phyloP scores from a whole-genome alignment of 768 basidiomycete genomes.

The Amanita phalloides region DNA sequence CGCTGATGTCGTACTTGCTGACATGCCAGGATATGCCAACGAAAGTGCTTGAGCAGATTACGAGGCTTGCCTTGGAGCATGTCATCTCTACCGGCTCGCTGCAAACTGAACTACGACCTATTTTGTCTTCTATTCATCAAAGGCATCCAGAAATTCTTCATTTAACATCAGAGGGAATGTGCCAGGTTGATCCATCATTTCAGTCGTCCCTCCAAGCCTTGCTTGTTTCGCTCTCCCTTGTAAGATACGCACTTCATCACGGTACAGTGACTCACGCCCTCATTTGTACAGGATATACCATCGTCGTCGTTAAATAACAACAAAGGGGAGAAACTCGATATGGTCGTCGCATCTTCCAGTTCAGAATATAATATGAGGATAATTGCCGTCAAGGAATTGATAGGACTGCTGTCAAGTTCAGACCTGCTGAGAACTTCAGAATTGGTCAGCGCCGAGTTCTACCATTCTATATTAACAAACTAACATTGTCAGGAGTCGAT shows the following conservation, averaged over 20 bases:
- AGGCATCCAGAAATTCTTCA: slow-evolving; percentile 31
- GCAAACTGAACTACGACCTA: slow-evolving; percentile 5
- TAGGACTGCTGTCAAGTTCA: slow-evolving; percentile 24
- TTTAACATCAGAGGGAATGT: neutral
- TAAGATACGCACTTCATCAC: slow-evolving; percentile 17
- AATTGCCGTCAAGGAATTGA: slow-evolving; percentile 46
- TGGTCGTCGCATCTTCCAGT: slow-evolving; percentile 46
- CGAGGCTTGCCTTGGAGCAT: slow-evolving; percentile 17
- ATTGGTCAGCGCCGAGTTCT: slow-evolving; percentile 23
- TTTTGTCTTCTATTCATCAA: slow-evolving; percentile 56
- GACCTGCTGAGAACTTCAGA: slow-evolving; percentile 24
- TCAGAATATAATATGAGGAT: slow-evolving; percentile 52
- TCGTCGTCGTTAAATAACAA: neutral
- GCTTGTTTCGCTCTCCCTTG: slow-evolving; percentile 47
- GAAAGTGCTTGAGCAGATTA: slow-evolving; percentile 20
- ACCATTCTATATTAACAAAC: neutral
- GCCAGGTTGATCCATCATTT: slow-evolving; percentile 20
- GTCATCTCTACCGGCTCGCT: slow-evolving; percentile 16
- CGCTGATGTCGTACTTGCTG: slow-evolving; percentile 29
- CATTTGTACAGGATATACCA: slow-evolving; percentile 3
- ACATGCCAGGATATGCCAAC: slow-evolving; percentile 21
- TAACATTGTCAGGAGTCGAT: slow-evolving; percentile 35
- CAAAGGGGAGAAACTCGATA: slow-evolving; percentile 17
- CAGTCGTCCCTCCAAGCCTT: slow-evolving; percentile 41
- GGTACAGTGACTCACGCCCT: neutral